These are phyloP conservation scores for Coix lacrymajobi DNA, from an alignment of 176 grass and related monocot species.

Conservation along the genomic window DNA sequence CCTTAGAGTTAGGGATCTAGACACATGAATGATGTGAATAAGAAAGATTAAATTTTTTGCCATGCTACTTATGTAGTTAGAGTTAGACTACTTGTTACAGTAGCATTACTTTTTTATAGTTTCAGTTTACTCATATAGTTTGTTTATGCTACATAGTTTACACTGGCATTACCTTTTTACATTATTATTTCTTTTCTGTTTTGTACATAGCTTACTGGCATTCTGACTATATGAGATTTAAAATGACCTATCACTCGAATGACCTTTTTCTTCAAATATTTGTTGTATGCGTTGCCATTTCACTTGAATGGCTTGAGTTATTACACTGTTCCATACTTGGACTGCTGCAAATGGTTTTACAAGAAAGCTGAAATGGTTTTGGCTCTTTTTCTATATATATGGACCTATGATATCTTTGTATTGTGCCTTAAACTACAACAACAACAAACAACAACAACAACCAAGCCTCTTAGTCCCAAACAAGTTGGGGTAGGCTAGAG, in stretches of 20 bases:
- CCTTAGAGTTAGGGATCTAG: neutral
- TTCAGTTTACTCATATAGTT: neutral
- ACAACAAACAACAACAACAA: too few species aligned
- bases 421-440: neutral
- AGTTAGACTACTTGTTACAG: neutral
- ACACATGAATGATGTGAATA: neutral
- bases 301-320: constrained; percentile 3
- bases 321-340: constrained; percentile 3
- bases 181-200: neutral
- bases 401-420: neutral
- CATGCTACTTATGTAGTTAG: neutral
- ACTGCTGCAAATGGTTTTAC: constrained; percentile 6
- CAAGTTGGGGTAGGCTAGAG: too few species aligned
- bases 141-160: neutral
- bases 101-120: neutral
- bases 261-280: constrained; percentile 6
- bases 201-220: neutral
- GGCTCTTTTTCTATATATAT: constrained; percentile 2
- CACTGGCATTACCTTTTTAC: neutral
- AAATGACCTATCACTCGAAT: neutral
- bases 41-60: constrained; percentile 11
- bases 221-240: constrained; percentile 14
- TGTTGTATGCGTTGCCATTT: constrained; percentile 4
- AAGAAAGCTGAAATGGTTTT: neutral
- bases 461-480: too few species aligned